Evolutionary conservation across 2,329 filamentous ascomycete genomes (phyloP).

Genomic region (Endoconidiophora laricicola): DNA sequence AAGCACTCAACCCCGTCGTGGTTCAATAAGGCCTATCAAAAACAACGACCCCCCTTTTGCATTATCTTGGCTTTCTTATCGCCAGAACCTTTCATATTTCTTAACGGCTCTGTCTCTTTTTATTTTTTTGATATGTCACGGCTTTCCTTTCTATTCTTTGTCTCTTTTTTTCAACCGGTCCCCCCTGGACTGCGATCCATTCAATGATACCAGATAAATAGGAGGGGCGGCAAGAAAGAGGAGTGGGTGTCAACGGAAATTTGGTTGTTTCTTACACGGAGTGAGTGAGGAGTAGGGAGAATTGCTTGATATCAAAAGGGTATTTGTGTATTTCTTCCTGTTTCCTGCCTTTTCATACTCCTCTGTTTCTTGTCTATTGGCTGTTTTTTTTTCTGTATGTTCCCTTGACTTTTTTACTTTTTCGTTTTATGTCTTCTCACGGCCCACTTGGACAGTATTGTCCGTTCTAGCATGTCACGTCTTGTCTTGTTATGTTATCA

Average conservation of each 20-base stretch:
- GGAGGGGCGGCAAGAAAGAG: neutral
- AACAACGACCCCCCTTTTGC: too few relatives aligned
- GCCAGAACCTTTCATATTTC: neutral
- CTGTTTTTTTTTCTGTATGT: slow-evolving; percentile 3
- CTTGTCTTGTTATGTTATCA: slow-evolving; percentile 3
- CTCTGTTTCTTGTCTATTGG: neutral
- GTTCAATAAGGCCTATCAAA: too few relatives aligned
- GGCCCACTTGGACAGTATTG: slow-evolving; percentile 14
- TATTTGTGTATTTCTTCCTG: neutral
- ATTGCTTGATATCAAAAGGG: neutral
- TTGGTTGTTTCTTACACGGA: too few relatives aligned
- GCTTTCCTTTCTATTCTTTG: slow-evolving; percentile 14
- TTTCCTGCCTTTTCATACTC: neutral
- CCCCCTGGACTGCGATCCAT: neutral
- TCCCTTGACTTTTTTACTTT: slow-evolving; percentile 2
- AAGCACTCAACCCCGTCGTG: too few relatives aligned
- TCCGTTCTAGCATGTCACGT: slow-evolving; percentile 13
- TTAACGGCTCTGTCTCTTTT: slow-evolving; percentile 4
- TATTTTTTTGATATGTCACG: slow-evolving; percentile 13
- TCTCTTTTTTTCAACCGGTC: neutral
- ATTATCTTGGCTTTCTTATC: too few relatives aligned
- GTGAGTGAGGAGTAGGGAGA: too few relatives aligned
- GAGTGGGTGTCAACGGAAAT: too few relatives aligned
- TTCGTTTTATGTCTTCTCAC: slow-evolving; percentile 10
- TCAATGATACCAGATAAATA: neutral